A percentile compares a stretch with the other conserved stretches of the same genome.
Conservation (phyloP, 2,329 filamentous ascomycete genomes). For the Stachybotrys chlorohalonatus region DNA sequence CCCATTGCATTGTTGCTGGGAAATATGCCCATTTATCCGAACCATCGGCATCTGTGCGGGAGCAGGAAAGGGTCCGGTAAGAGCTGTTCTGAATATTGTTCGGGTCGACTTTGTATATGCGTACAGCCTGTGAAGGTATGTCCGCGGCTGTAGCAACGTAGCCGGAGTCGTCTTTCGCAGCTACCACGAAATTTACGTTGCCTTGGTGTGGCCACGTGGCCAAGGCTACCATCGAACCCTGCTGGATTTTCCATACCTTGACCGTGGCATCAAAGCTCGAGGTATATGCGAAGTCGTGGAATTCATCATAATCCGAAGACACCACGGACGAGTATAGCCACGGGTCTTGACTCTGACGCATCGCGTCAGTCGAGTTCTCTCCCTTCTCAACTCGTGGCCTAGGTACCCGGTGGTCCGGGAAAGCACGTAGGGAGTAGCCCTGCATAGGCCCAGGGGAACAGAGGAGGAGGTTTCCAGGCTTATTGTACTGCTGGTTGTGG, state of each 20-base stretch:
- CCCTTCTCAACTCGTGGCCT: constrained; percentile 43
- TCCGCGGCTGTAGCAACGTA: constrained; percentile 53
- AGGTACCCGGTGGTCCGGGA: constrained; percentile 47
- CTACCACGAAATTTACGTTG: constrained; percentile 54
- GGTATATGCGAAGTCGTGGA: constrained; percentile 41
- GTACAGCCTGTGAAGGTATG: constrained; percentile 41
- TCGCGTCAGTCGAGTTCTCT: constrained; percentile 46
- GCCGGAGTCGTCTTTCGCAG: constrained; percentile 36
- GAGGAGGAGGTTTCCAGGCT: constrained; percentile 50
- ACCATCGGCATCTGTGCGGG: constrained; percentile 20
- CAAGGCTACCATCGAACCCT: constrained; percentile 29
- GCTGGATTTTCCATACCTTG: constrained; percentile 45
- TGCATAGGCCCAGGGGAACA: constrained; percentile 31
- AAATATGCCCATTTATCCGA: constrained; percentile 51
- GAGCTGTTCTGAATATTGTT: constrained; percentile 24
- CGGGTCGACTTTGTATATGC: constrained; percentile 42
- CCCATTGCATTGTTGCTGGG: constrained; percentile 57
- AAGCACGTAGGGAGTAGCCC: constrained; percentile 35
- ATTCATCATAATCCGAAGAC: constrained; percentile 45
- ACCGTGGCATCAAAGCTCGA: constrained; percentile 54
- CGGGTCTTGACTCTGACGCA: constrained; percentile 49
- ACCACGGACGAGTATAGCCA: constrained; percentile 59
- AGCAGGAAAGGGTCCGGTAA: constrained; percentile 32
- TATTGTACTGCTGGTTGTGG: constrained; percentile 59
- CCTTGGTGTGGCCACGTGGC: constrained; percentile 46